phyloP scores from a whole-genome alignment of 257 asterid genomes.

The Lavandula angustifolia region DNA sequence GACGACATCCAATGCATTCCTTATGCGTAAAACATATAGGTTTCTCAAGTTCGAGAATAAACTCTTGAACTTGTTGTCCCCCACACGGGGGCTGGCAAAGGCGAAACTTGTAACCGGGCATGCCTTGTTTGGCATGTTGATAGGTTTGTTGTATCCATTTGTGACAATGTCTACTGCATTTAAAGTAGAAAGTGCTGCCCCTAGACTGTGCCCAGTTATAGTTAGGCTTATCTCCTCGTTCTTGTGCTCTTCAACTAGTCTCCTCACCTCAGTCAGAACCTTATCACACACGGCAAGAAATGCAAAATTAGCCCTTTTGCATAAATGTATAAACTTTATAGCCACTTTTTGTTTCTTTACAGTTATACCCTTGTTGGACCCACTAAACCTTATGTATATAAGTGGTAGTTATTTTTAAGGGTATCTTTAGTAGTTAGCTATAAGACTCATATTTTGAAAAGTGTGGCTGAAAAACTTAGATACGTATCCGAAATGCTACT shows the following conservation, averaged over 20 bases:
- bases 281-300: conserved; percentile 6
- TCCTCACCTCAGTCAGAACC: conserved; percentile 64
- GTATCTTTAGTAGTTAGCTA: no score
- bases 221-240: conserved; percentile 72
- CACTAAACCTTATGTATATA: no score
- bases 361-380: no score
- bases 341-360: no score
- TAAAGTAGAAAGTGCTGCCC: conserved; percentile 70
- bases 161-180: conserved; percentile 63
- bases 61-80: conserved; percentile 45
- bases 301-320: no score
- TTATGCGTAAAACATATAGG: conserved; percentile 47
- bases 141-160: conserved; percentile 54
- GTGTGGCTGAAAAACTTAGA: no score
- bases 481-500: no score
- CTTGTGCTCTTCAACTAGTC: conserved; percentile 64
- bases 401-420: no score
- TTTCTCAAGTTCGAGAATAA: conserved; percentile 24
- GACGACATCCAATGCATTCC: conserved; percentile 58
- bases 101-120: conserved; percentile 68
- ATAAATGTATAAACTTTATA: no score
- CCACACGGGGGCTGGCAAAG: conserved; percentile 76
- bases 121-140: conserved; percentile 38
- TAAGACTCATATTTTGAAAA: no score
- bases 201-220: conserved; percentile 79